Evolutionary conservation across 768 basidiomycete genomes (phyloP).

Genomic region (Omphalotus guepiniiformis): DNA sequence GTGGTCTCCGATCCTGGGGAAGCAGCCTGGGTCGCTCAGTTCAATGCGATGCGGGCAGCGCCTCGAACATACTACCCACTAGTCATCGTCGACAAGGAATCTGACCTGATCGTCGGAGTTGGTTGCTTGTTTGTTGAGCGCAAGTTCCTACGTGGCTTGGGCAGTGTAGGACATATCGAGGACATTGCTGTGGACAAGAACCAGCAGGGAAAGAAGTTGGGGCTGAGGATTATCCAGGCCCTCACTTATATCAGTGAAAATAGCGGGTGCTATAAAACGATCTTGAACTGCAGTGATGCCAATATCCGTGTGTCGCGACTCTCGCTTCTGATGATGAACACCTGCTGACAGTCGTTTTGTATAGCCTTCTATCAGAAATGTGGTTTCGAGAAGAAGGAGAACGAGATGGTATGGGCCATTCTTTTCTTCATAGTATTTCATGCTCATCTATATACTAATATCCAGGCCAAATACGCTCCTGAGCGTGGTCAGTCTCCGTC

Average conservation of each 20-base stretch:
- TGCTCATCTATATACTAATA: background rate
- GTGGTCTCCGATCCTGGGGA: constrained; percentile 64
- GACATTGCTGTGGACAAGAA: constrained; percentile 91
- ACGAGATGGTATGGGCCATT: constrained; percentile 71
- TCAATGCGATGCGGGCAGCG: constrained; percentile 48
- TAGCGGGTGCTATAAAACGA: constrained; percentile 91
- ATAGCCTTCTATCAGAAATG: constrained; percentile 97
- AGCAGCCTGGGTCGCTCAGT: constrained; percentile 66
- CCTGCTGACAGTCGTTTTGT: constrained; percentile 7
- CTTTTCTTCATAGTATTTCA: constrained; percentile 3
- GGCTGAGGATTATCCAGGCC: constrained; percentile 81
- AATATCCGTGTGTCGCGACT: constrained; percentile 78
- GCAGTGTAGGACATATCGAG: constrained; percentile 92
- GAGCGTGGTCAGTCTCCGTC: too few relatives aligned
- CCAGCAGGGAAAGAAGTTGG: constrained; percentile 91
- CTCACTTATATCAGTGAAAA: constrained; percentile 80
- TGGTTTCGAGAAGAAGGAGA: constrained; percentile 86
- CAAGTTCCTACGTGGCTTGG: constrained; percentile 88
- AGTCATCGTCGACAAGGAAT: constrained; percentile 72
- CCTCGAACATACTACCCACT: constrained; percentile 75
- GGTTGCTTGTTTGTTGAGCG: constrained; percentile 88
- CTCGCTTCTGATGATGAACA: constrained; percentile 4
- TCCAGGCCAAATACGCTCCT: constrained; percentile 58
- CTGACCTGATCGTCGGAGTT: constrained; percentile 78
- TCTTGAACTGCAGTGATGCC: constrained; percentile 86